Conservation (phyloP, 2,329 filamentous ascomycete genomes). For the Falciphora oryzae region DNA sequence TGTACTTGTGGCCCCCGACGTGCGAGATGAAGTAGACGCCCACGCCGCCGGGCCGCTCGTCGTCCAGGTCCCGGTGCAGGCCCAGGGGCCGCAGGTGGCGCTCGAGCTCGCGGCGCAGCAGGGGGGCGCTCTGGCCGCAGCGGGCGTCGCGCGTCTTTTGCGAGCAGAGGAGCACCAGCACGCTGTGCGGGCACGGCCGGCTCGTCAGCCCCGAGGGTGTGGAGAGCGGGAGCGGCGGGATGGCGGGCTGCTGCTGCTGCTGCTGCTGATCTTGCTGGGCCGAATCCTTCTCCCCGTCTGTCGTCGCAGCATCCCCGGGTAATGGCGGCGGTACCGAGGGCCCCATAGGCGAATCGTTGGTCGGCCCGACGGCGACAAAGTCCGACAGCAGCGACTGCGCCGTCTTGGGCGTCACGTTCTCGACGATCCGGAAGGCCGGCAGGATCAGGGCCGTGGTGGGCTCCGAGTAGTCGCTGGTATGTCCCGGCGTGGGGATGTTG, state of each 20-base stretch:
- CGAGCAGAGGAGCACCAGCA: slow-evolving; percentile 87
- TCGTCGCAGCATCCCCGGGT: no score
- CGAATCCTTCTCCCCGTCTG: no score
- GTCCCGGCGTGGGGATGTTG: slow-evolving; percentile 76
- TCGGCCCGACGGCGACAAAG: slow-evolving; percentile 67
- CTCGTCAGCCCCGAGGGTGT: slow-evolving; percentile 29
- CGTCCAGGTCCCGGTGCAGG: slow-evolving; percentile 79
- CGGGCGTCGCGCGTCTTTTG: slow-evolving; percentile 91
- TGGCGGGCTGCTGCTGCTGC: slow-evolving; percentile 11
- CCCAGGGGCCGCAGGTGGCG: slow-evolving; percentile 80
- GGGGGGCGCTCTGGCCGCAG: slow-evolving; percentile 87
- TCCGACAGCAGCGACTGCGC: slow-evolving; percentile 66
- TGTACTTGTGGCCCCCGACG: slow-evolving; percentile 94
- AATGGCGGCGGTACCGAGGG: no score
- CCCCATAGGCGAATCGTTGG: slow-evolving; percentile 60
- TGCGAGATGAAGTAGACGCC: slow-evolving; percentile 96
- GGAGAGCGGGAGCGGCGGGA: slow-evolving; percentile 28
- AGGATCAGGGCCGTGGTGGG: slow-evolving; percentile 79
- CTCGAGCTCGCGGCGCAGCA: slow-evolving; percentile 84
- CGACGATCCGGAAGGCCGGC: slow-evolving; percentile 75
- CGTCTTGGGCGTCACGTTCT: slow-evolving; percentile 72
- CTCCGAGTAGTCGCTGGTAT: slow-evolving; percentile 54
- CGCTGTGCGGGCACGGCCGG: slow-evolving; percentile 72
- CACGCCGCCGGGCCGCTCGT: slow-evolving; percentile 84
- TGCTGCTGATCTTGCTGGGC: no score